Conservation (phyloP, 345 rosid genomes). For the Bruguiera gymnorhiza region DNA sequence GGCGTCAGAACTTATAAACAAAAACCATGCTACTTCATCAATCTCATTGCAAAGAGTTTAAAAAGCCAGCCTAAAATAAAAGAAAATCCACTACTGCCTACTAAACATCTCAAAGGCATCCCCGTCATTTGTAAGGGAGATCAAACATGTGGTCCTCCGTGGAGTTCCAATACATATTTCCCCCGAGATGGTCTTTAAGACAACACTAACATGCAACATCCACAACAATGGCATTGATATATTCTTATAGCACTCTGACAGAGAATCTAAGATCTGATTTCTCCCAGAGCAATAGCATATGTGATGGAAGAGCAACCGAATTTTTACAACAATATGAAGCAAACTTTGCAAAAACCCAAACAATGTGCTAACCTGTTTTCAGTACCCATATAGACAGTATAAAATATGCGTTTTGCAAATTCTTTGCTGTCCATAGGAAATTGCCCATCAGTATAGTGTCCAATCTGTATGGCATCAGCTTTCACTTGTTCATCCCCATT, state of each 20-base stretch:
- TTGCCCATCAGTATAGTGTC: constrained; percentile 59
- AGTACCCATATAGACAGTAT: constrained; percentile 89
- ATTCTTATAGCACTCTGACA: too few species aligned
- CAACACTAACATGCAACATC: too few species aligned
- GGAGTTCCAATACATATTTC: background rate
- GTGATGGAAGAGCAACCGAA: too few species aligned
- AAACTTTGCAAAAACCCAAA: too few species aligned
- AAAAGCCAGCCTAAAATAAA: background rate
- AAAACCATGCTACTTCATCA: background rate
- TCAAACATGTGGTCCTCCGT: background rate
- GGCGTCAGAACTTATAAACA: constrained; percentile 60
- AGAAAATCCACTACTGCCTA: background rate
- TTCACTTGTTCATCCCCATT: constrained; percentile 92
- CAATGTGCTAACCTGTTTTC: constrained; percentile 72
- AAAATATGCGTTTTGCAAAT: constrained; percentile 87
- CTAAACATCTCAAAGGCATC: background rate
- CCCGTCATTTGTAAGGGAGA: background rate
- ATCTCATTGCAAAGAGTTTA: constrained; percentile 1
- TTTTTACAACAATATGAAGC: too few species aligned
- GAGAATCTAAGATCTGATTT: too few species aligned
- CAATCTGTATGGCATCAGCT: constrained; percentile 84
- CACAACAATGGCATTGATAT: background rate
- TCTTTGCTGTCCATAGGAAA: constrained; percentile 89
- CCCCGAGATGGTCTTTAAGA: too few species aligned
- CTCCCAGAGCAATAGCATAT: too few species aligned